Base-by-base conservation (phyloP, 352 stramenopile genomes). In the Phytophthora pluvialis region DNA sequence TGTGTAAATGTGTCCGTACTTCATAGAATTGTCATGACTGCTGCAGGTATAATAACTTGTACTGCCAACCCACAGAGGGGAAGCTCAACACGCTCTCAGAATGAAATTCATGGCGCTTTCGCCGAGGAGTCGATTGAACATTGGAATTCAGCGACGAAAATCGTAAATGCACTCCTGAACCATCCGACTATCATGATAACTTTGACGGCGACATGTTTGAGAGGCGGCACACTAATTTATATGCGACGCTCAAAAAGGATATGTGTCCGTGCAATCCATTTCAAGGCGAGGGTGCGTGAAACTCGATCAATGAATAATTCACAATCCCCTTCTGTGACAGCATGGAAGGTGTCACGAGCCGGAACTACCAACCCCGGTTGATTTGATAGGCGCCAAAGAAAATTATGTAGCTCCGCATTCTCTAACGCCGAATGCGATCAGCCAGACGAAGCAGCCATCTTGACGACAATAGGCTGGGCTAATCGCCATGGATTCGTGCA, bases 21-120 rank as follows among this genome's bases (percentile, higher is more conserved):
- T 21, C 5, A 9, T 18, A 46, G 33, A 29, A 54, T 52, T 62
- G 33, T 48, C 4, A 38, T 54, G 43, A n/a, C 50, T 39, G 29
- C 52, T 31, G 52, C 52, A 44, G 52, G 39, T 15, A 44, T 50
- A 10, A 60, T 50, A 25, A 60, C n/a, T 9, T 60, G 51, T 28
- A 16, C 21, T 58, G 35, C 49, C 12, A 46, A 47, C 9, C 29
- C 35, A 35, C 43, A 54, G 6, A n/a, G 5, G 1, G 54, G 43
- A 0, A 31, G 4, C 21, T 18, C 35, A n/a, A 52, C 43, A 15
- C 42, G 35, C 12, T 31, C 21, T 25, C 28, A 46, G 9, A 15
- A 47, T 21, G 36, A 48, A 7, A 48, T 58, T 18, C 49, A 47
- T 11, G 35, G 49, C 5, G 6, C 11, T 1, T 54, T 53, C 21